Evolutionary conservation across 2,329 filamentous ascomycete species (phyloP).

Genomic region (Dryadomyces quercus-mongolicae): DNA sequence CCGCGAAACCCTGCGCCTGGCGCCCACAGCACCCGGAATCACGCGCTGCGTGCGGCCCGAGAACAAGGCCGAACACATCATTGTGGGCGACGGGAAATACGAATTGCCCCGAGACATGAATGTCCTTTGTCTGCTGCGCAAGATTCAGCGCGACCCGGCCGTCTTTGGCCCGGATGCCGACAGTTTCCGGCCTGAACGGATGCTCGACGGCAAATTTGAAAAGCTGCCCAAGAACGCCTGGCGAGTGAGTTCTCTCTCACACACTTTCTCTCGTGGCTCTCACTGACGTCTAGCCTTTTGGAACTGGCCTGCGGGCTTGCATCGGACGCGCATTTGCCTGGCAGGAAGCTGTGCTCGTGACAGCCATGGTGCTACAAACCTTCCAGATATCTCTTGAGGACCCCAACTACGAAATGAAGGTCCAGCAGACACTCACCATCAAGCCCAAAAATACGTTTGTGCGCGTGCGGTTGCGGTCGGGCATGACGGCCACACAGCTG

Average conservation of each 20-base stretch:
- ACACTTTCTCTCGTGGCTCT: not conserved
- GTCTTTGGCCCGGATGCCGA: slow-evolving; percentile 45
- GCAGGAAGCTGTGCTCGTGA: slow-evolving; percentile 35
- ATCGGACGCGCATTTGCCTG: slow-evolving; percentile 42
- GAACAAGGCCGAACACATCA: slow-evolving; percentile 28
- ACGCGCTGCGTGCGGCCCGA: slow-evolving; percentile 19
- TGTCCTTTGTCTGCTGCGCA: slow-evolving; percentile 31
- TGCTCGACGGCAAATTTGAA: slow-evolving; percentile 41
- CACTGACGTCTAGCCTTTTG: slow-evolving; percentile 26
- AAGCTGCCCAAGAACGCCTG: slow-evolving; percentile 25
- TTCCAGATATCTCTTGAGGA: slow-evolving; percentile 54
- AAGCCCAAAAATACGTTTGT: slow-evolving; percentile 51
- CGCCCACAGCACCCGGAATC: slow-evolving; percentile 36
- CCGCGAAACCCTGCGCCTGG: slow-evolving; percentile 40
- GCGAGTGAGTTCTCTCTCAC: slow-evolving; percentile 24
- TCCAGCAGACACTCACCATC: slow-evolving; percentile 43
- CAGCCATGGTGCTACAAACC: slow-evolving; percentile 51
- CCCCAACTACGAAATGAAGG: slow-evolving; percentile 40
- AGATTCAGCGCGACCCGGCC: slow-evolving; percentile 40
- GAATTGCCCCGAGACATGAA: slow-evolving; percentile 29
- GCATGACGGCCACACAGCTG: slow-evolving; percentile 20
- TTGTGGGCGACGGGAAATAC: slow-evolving; percentile 32
- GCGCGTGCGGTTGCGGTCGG: slow-evolving; percentile 39
- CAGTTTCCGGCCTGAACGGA: slow-evolving; percentile 48
- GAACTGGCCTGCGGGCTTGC: slow-evolving; percentile 38